These are phyloP conservation scores for Tylopilus sp. DNA, from an alignment of 768 basidiomycete species.

Conservation along the genomic window DNA sequence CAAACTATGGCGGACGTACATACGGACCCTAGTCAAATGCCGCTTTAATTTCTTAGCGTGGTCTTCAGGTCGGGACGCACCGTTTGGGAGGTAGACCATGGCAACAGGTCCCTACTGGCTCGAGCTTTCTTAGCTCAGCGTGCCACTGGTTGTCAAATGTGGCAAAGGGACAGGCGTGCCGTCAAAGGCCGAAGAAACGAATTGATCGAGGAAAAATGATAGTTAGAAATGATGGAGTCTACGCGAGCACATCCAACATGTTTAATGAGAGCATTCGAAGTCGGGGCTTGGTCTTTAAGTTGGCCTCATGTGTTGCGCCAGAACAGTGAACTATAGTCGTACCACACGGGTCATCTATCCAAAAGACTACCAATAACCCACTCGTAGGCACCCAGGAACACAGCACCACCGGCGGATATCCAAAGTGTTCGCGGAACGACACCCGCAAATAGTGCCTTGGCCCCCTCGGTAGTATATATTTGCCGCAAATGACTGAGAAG, in stretches of 20 bases:
- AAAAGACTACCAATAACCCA: conserved; percentile 58
- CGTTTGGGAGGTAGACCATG: not conserved
- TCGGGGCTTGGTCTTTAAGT: not conserved
- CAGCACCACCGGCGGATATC: conserved; percentile 95
- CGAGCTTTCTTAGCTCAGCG: not conserved
- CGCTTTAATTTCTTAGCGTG: not conserved
- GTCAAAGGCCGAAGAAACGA: too few species aligned
- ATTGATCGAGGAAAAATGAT: not conserved
- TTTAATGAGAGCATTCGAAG: not conserved
- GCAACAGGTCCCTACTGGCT: not conserved
- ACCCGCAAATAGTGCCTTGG: conserved; percentile 76
- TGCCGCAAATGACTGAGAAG: conserved; percentile 51
- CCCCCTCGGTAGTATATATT: conserved; percentile 74
- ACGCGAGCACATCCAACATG: not conserved
- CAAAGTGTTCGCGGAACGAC: conserved; percentile 89
- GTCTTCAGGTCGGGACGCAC: not conserved
- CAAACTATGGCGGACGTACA: not conserved
- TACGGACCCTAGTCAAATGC: not conserved
- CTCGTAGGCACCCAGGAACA: conserved; percentile 97
- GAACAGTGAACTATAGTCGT: not conserved
- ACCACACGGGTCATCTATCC: conserved; percentile 13
- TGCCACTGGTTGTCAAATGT: not conserved
- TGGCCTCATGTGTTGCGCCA: not conserved
- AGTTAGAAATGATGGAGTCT: too few species aligned
- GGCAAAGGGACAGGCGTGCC: too few species aligned